A percentile compares a stretch with the other conserved stretches of the same genome.
Evolutionary conservation across 1,284 basidiomycete genomes (phyloP).

Genomic region (Papiliotrema terrestris): DNA sequence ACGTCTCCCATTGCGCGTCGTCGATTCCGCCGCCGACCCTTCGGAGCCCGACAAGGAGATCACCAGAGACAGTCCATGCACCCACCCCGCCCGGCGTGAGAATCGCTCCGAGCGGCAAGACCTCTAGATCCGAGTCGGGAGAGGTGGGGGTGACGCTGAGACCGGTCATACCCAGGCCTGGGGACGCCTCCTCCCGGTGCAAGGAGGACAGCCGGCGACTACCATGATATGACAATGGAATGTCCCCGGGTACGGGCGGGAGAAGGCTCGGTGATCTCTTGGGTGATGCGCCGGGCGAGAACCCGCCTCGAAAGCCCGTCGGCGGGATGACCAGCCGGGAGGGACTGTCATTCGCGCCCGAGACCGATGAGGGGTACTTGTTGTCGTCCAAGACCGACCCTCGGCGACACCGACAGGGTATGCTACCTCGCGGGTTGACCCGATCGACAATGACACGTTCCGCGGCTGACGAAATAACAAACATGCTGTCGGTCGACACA

Average conservation of each 20-base stretch:
- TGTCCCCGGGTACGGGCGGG: constrained; percentile 33
- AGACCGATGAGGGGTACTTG: neutral
- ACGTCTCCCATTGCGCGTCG: constrained; percentile 40
- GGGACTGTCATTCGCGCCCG: neutral
- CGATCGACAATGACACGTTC: constrained; percentile 31
- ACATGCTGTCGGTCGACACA: constrained; percentile 25
- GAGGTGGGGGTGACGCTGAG: constrained; percentile 3
- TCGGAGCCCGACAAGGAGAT: constrained; percentile 28
- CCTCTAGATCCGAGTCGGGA: constrained; percentile 1
- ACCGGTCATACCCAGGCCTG: neutral
- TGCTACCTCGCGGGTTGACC: neutral
- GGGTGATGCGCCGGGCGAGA: constrained; percentile 24
- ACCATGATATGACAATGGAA: constrained; percentile 39
- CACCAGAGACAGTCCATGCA: constrained; percentile 13
- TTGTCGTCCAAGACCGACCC: constrained; percentile 20
- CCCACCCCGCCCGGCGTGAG: constrained; percentile 16
- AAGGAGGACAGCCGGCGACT: constrained; percentile 29
- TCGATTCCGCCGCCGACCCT: constrained; percentile 29
- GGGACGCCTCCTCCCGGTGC: constrained; percentile 17
- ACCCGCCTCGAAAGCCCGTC: constrained; percentile 2
- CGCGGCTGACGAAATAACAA: constrained; percentile 31
- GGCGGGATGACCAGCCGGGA: constrained; percentile 23
- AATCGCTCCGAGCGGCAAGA: constrained; percentile 24
- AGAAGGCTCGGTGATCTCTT: constrained; percentile 22
- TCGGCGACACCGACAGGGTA: constrained; percentile 30